A percentile compares a stretch with the other conserved stretches of the same genome.
These are phyloP conservation scores for Boletus reticuloceps DNA, from an alignment of 768 basidiomycete genomes.

Conservation along the genomic window DNA sequence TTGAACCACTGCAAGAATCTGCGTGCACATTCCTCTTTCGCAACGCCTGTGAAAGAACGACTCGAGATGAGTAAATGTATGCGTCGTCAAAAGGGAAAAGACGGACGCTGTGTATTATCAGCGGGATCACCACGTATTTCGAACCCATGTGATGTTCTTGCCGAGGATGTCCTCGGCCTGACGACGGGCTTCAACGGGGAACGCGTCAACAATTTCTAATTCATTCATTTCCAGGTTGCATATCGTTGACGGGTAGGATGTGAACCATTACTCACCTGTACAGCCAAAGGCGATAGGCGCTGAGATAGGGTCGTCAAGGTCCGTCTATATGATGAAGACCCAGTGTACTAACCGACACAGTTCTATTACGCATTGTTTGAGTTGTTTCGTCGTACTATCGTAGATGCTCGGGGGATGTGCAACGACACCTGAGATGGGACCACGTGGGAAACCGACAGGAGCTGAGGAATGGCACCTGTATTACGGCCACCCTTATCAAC, in stretches of 20 bases:
- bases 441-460: no score
- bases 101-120: slow-evolving; percentile 24
- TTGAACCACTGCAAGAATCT: slow-evolving; percentile 51
- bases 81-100: neutral
- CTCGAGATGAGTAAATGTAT: neutral
- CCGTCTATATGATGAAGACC: no score
- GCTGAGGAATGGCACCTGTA: no score
- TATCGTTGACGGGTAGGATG: neutral
- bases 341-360: no score
- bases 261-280: slow-evolving; percentile 40
- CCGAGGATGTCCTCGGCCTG: slow-evolving; percentile 57
- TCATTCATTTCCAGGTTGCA: neutral
- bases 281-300: slow-evolving; percentile 53
- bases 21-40: slow-evolving; percentile 56
- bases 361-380: no score
- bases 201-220: slow-evolving; percentile 51
- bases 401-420: no score
- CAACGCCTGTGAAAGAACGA: slow-evolving; percentile 43
- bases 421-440: no score
- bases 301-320: slow-evolving; percentile 17
- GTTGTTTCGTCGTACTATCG: no score
- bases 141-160: slow-evolving; percentile 41
- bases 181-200: slow-evolving; percentile 50
- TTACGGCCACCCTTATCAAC: no score
- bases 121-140: slow-evolving; percentile 29